phyloP scores from a whole-genome alignment of 805 yeast species.

The Starmerella khaoyaiensis region DNA sequence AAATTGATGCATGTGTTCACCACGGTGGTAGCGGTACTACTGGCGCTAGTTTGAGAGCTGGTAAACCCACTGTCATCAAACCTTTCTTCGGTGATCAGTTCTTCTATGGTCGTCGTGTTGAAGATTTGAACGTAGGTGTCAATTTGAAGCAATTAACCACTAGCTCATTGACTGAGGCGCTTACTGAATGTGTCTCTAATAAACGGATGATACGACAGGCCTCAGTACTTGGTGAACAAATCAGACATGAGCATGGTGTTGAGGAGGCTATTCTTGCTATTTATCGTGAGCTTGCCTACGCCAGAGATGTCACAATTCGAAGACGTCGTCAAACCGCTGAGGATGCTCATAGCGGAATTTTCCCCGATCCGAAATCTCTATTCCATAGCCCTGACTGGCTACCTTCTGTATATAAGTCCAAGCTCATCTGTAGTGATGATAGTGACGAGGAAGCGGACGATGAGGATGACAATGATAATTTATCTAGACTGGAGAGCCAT shows the following conservation, averaged over 20 bases:
- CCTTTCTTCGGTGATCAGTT: constrained; percentile 97
- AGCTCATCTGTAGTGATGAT: neutral
- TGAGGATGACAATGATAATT: neutral
- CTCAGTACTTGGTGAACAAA: constrained; percentile 43
- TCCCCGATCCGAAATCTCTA: constrained; percentile 3
- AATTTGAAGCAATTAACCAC: constrained; percentile 55
- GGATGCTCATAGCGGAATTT: constrained; percentile 2
- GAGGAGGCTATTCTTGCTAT: constrained; percentile 58
- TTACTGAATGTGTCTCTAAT: constrained; percentile 55
- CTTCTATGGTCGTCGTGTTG: constrained; percentile 76
- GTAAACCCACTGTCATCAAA: constrained; percentile 78
- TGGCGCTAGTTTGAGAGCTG: constrained; percentile 77
- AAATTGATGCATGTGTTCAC: constrained; percentile 86
- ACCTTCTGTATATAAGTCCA: neutral
- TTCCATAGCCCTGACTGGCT: constrained; percentile 1
- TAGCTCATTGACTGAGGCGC: constrained; percentile 50
- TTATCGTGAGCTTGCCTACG: constrained; percentile 70
- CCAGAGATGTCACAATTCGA: constrained; percentile 14
- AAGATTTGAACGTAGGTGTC: constrained; percentile 78
- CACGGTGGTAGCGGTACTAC: constrained; percentile 98
- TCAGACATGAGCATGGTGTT: constrained; percentile 71
- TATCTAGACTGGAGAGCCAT: no score
- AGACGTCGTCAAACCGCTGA: constrained; percentile 13
- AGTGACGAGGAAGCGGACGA: no score
- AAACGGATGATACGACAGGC: constrained; percentile 59